A percentile compares a stretch with the other conserved stretches of the same genome.
These are phyloP conservation scores for Metarhizium robertsii DNA, from an alignment of 2,329 filamentous ascomycete species.

Conservation along the genomic window DNA sequence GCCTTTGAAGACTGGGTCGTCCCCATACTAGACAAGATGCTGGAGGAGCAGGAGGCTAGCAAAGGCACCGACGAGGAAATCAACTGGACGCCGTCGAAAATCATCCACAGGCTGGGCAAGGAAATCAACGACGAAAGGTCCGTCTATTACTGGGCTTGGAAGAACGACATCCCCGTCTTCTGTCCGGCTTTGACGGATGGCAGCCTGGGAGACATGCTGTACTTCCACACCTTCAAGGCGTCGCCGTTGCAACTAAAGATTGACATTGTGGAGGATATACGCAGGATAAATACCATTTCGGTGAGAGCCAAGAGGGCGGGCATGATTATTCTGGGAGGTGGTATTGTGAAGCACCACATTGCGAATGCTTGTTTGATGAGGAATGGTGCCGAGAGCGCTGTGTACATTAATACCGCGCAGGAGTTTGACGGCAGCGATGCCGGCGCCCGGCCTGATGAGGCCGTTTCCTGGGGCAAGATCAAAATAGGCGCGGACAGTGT, in stretches of 20 bases:
- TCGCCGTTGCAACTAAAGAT: slow-evolving; percentile 74
- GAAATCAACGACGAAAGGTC: slow-evolving; percentile 90
- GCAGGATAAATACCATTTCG: slow-evolving; percentile 83
- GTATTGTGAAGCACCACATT: slow-evolving; percentile 97
- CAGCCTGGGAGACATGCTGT: slow-evolving; percentile 93
- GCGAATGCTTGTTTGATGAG: slow-evolving; percentile 96
- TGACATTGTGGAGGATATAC: slow-evolving; percentile 90
- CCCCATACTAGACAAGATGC: slow-evolving; percentile 88
- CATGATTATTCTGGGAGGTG: slow-evolving; percentile 92
- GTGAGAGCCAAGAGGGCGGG: slow-evolving; percentile 80
- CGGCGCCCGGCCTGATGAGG: slow-evolving; percentile 88
- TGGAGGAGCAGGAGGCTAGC: slow-evolving; percentile 82
- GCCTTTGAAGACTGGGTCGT: slow-evolving; percentile 96
- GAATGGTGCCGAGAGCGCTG: slow-evolving; percentile 91
- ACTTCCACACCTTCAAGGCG: slow-evolving; percentile 93
- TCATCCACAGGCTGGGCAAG: slow-evolving; percentile 81
- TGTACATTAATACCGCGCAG: slow-evolving; percentile 95
- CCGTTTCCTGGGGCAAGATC: slow-evolving; percentile 98
- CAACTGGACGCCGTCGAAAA: slow-evolving; percentile 87
- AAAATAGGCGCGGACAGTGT: slow-evolving; percentile 80
- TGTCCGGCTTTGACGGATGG: slow-evolving; percentile 94
- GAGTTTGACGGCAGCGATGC: slow-evolving; percentile 98
- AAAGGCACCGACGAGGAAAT: slow-evolving; percentile 60
- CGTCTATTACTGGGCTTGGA: slow-evolving; percentile 96
- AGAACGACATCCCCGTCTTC: slow-evolving; percentile 94